phyloP scores from a whole-genome alignment of 1,284 basidiomycete genomes.

The Fomes fomentarius region DNA sequence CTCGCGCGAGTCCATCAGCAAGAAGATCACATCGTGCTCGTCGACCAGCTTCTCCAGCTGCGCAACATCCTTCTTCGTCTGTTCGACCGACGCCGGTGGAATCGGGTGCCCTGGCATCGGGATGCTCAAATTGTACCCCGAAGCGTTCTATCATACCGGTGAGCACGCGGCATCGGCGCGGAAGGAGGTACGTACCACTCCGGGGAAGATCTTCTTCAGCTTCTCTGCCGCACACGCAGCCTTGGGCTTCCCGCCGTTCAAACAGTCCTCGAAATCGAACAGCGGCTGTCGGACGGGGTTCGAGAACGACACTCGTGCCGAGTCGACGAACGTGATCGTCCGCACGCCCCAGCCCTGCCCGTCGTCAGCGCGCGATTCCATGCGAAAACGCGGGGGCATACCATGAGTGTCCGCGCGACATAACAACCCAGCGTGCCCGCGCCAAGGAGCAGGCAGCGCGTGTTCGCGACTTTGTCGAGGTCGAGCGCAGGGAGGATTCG shows the following conservation, averaged over 20 bases:
- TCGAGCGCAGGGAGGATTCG: constrained; percentile 90
- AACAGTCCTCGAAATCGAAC: constrained; percentile 93
- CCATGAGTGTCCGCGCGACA: constrained; percentile 89
- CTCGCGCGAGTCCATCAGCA: constrained; percentile 98
- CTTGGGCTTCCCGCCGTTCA: constrained; percentile 94
- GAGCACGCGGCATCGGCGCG: background rate
- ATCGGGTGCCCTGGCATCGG: constrained; percentile 99
- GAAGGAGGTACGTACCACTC: constrained; percentile 65
- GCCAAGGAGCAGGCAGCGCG: constrained; percentile 86
- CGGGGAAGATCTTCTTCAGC: constrained; percentile 90
- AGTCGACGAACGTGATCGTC: constrained; percentile 93
- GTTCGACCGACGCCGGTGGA: constrained; percentile 56
- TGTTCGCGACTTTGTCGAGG: constrained; percentile 83
- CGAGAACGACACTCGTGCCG: constrained; percentile 89
- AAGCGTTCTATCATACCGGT: constrained; percentile 74
- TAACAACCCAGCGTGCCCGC: constrained; percentile 98
- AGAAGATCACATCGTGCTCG: constrained; percentile 87
- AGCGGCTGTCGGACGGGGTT: constrained; percentile 97
- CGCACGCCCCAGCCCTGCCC: constrained; percentile 93
- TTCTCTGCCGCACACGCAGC: constrained; percentile 90
- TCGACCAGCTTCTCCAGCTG: constrained; percentile 80
- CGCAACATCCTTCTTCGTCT: constrained; percentile 69
- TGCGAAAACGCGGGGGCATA: constrained; percentile 36
- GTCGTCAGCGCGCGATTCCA: too few relatives aligned
- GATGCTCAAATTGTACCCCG: constrained; percentile 77